phyloP scores from a whole-genome alignment of 1,139 yeast genomes.

The Keqinozyma sinolaborantium region DNA sequence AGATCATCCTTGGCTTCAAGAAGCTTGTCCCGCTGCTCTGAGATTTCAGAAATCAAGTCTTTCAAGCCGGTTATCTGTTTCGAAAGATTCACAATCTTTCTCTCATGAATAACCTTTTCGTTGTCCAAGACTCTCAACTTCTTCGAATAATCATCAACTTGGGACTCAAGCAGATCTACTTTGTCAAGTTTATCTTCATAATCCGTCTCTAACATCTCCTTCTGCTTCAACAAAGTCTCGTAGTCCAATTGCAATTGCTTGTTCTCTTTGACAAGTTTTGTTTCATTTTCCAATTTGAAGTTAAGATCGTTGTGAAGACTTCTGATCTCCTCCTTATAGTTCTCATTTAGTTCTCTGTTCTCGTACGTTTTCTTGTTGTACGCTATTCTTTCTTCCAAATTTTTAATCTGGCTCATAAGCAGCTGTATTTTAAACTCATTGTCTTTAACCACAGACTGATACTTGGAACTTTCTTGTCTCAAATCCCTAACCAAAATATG shows the following conservation, averaged over 20 bases:
- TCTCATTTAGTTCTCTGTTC: slow-evolving; percentile 39
- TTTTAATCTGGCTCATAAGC: slow-evolving; percentile 39
- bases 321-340: slow-evolving; percentile 55
- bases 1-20: slow-evolving; percentile 44
- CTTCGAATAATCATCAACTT: slow-evolving; percentile 41
- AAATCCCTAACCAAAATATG: slow-evolving; percentile 57
- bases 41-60: slow-evolving; percentile 48
- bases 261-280: slow-evolving; percentile 61
- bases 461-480: slow-evolving; percentile 48
- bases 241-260: slow-evolving; percentile 60
- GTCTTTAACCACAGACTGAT: slow-evolving; percentile 61
- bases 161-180: slow-evolving; percentile 45
- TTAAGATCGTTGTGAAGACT: slow-evolving; percentile 55
- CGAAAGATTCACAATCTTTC: slow-evolving; percentile 43
- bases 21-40: slow-evolving; percentile 48
- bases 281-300: slow-evolving; percentile 57
- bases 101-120: slow-evolving; percentile 42
- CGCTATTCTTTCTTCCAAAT: slow-evolving; percentile 48
- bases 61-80: slow-evolving; percentile 52
- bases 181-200: slow-evolving; percentile 48
- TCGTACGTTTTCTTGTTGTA: slow-evolving; percentile 50
- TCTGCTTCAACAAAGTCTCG: slow-evolving; percentile 50
- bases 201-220: slow-evolving; percentile 49
- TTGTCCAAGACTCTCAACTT: slow-evolving; percentile 46
- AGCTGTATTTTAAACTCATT: slow-evolving; percentile 54